phyloP scores from a whole-genome alignment of 2,329 filamentous ascomycete genomes.

The Drechslerella coelobrocha region DNA sequence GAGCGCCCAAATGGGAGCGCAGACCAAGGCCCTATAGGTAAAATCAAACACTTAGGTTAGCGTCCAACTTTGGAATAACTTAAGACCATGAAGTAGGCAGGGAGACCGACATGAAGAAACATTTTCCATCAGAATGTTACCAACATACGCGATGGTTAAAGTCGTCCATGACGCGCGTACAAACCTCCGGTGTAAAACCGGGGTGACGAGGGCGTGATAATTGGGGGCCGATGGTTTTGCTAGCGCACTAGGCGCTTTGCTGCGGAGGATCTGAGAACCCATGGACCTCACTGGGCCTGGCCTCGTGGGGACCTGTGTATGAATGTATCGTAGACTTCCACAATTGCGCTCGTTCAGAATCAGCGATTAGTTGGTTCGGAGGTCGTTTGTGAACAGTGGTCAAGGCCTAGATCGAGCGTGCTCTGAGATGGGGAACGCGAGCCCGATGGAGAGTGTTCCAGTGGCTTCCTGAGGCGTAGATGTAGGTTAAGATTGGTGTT shows the following conservation, averaged over 20 bases:
- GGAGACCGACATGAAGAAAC: slow-evolving; percentile 52
- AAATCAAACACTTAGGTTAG: neutral
- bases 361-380: neutral
- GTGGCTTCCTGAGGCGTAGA: slow-evolving; percentile 11
- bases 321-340: no score
- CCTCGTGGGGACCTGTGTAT: neutral
- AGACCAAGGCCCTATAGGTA: slow-evolving; percentile 51
- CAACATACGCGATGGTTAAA: slow-evolving; percentile 52
- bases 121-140: slow-evolving; percentile 53
- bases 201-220: slow-evolving; percentile 54
- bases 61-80: slow-evolving; percentile 15
- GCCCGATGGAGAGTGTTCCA: no score
- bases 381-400: neutral
- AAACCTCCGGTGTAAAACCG: slow-evolving; percentile 54
- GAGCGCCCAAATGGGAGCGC: slow-evolving; percentile 52
- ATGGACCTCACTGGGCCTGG: slow-evolving; percentile 10
- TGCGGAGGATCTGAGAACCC: slow-evolving; percentile 46
- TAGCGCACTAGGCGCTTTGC: slow-evolving; percentile 42
- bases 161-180: slow-evolving; percentile 52
- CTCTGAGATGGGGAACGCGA: neutral
- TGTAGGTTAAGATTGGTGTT: slow-evolving; percentile 9
- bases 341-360: neutral
- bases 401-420: neutral
- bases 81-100: neutral
- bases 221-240: slow-evolving; percentile 52